A percentile compares a stretch with the other conserved stretches of the same genome.
Evolutionary conservation across 2,329 filamentous ascomycete species (phyloP).

Genomic region (Verticillium nubilum): DNA sequence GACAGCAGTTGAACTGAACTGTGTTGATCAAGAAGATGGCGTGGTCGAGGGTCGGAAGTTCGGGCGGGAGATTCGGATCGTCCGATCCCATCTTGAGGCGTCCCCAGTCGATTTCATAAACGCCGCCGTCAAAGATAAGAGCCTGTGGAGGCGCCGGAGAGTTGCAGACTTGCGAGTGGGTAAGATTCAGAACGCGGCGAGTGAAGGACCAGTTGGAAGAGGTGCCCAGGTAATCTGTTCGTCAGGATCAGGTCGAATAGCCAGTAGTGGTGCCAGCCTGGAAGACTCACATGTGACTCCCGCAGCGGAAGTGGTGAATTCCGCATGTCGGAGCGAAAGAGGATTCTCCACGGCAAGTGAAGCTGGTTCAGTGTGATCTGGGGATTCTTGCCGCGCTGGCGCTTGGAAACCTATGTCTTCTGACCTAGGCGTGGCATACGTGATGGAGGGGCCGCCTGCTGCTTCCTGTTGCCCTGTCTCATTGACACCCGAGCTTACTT

Average conservation of each 20-base stretch:
- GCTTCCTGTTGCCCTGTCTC: slow-evolving; percentile 11
- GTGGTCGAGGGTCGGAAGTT: slow-evolving; percentile 35
- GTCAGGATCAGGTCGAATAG: neutral
- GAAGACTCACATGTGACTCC: slow-evolving; percentile 35
- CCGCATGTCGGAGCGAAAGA: slow-evolving; percentile 30
- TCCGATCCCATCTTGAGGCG: slow-evolving; percentile 16
- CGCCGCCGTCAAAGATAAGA: slow-evolving; percentile 43
- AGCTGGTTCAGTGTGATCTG: slow-evolving; percentile 21
- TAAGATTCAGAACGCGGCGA: slow-evolving; percentile 40
- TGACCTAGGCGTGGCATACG: neutral
- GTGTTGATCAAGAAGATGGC: slow-evolving; percentile 48
- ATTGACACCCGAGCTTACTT: neutral
- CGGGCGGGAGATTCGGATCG: slow-evolving; percentile 3
- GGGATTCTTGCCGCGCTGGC: slow-evolving; percentile 10
- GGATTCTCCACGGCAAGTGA: slow-evolving; percentile 32
- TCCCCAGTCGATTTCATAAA: slow-evolving; percentile 48
- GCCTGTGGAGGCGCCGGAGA: slow-evolving; percentile 34
- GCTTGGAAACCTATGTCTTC: slow-evolving; percentile 4
- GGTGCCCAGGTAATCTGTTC: slow-evolving; percentile 43
- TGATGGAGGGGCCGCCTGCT: slow-evolving; percentile 12
- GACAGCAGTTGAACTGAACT: slow-evolving; percentile 50
- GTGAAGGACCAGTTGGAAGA: slow-evolving; percentile 54
- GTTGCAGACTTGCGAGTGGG: slow-evolving; percentile 39
- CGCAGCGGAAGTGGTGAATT: slow-evolving; percentile 32
- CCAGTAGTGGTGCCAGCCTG: neutral